phyloP scores from a whole-genome alignment of 306 rosid genomes.

The Morella rubra region DNA sequence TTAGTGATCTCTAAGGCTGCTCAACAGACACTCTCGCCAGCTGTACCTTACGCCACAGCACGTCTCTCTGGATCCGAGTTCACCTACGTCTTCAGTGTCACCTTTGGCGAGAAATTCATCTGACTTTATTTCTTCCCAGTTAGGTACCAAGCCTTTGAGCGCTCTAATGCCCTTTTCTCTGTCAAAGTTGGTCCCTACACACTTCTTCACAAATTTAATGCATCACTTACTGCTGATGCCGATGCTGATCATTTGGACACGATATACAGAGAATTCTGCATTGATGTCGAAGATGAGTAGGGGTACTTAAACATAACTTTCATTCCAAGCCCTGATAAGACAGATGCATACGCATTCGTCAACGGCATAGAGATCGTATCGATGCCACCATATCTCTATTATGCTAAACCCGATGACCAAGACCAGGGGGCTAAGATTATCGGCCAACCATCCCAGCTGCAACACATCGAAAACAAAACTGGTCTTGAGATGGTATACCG shows the following conservation, averaged over 20 bases:
- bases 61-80: background rate
- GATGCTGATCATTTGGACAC: fast-evolving
- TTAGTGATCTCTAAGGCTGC: background rate
- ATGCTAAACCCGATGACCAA: background rate
- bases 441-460: background rate
- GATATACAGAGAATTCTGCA: background rate
- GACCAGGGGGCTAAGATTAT: background rate
- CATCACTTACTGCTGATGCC: background rate
- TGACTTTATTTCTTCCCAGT: background rate
- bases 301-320: background rate
- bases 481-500: background rate
- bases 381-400: background rate
- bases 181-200: background rate
- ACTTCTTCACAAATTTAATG: background rate
- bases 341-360: background rate
- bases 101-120: background rate
- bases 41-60: background rate
- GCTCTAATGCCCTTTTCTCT: background rate
- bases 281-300: background rate
- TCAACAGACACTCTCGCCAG: background rate
- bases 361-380: background rate
- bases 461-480: fast-evolving
- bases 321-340: background rate
- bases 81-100: background rate
- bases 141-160: background rate